Evolutionary conservation across 2,329 filamentous ascomycete species (phyloP).

Genomic region (Calonectria pseudoreteaudii): DNA sequence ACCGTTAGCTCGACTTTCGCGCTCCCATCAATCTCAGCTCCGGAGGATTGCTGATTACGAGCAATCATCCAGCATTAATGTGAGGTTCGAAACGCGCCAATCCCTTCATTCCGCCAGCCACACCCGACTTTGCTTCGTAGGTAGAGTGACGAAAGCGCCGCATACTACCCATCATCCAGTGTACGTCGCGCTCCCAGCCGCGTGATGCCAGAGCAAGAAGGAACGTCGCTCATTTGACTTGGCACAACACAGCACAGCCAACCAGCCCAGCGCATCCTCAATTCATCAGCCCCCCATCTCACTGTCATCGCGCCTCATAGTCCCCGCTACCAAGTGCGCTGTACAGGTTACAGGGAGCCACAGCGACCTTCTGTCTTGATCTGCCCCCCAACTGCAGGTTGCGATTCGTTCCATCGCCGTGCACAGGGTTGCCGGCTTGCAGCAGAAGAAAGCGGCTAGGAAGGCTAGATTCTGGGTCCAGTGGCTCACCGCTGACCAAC

Average conservation of each 20-base stretch:
- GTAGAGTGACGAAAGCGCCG: neutral
- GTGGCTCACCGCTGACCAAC: conserved; percentile 20
- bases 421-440: conserved; percentile 8
- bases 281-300: neutral
- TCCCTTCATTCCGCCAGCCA: conserved; percentile 11
- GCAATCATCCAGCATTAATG: conserved; percentile 9
- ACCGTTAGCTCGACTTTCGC: neutral
- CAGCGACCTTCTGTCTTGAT: neutral
- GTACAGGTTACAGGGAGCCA: neutral
- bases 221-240: conserved; percentile 14
- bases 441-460: conserved; percentile 18
- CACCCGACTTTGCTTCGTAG: neutral
- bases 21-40: neutral
- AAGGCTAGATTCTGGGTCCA: conserved; percentile 21
- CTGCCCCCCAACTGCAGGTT: neutral
- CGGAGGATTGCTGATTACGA: conserved; percentile 15
- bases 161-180: neutral
- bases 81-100: conserved; percentile 15
- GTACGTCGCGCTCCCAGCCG: conserved; percentile 11
- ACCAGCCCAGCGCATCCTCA: conserved; percentile 9
- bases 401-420: conserved; percentile 8
- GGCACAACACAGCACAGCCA: conserved; percentile 1
- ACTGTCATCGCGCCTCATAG: neutral
- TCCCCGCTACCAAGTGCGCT: neutral
- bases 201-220: conserved; percentile 16